These are phyloP conservation scores for Camillea tinctor DNA, from an alignment of 2,329 filamentous ascomycete genomes.

Conservation along the genomic window DNA sequence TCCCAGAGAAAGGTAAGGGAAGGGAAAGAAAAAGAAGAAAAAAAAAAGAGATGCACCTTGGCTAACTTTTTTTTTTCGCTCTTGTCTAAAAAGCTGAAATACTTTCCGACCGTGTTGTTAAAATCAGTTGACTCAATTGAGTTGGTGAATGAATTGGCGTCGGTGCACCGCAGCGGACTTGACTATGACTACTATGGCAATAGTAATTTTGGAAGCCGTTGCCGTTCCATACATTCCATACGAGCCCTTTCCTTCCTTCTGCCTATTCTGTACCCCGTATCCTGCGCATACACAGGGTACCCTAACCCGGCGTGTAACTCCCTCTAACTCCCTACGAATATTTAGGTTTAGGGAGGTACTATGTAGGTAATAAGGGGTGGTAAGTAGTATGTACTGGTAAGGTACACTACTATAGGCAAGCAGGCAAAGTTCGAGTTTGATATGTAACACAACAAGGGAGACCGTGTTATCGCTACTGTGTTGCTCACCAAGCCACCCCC, in stretches of 20 bases:
- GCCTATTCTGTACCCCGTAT: no score
- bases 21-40: background rate
- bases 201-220: background rate
- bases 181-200: background rate
- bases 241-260: background rate
- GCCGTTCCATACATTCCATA: background rate
- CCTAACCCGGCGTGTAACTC: no score
- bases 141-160: background rate
- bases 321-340: no score
- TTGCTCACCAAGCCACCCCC: background rate
- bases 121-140: slow-evolving; percentile 13
- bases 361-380: no score
- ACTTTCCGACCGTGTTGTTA: background rate
- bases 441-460: no score
- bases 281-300: no score
- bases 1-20: background rate
- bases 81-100: background rate
- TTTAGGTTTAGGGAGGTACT: no score
- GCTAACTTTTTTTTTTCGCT: background rate
- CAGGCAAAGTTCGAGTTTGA: no score
- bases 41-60: background rate
- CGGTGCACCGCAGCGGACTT: background rate
- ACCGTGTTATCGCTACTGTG: background rate
- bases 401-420: no score
- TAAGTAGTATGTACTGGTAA: no score